Evolutionary conservation across 2,329 filamentous ascomycete species (phyloP), one percentile per base, ranked within the genome.

Genomic region (Diaporthe caulivora): DNA sequence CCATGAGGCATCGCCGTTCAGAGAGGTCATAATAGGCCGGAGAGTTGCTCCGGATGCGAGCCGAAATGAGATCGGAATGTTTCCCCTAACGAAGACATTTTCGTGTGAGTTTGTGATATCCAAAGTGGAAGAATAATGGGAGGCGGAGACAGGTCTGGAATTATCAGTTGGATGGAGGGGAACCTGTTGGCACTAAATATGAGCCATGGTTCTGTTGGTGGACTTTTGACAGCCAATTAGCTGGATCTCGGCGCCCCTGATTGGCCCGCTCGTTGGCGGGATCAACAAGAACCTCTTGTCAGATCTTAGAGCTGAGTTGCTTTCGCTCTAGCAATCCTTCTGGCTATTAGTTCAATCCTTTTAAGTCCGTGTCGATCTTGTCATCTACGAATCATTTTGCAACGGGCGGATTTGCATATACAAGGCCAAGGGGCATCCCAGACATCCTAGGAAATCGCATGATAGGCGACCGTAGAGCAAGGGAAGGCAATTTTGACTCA

Each of bases 1-100:
- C 62, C 71, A 72, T 2, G 71, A 72, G 6, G 9, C 57, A 31
- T 71, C 55, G 42, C 44, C 54, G 17, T 71, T 62, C 21, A 71
- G 69, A 21, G 69, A 71, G 3, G 69, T 62, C 17, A 71, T 8
- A 8, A 71, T 42, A 17, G 65, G 65, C 15, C 65, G 65, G 4
- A 31, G 51, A n/a, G 51, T 17, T 60, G 40, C 10, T 17, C 54
- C 3, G 21, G 18, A 13, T 21, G 37, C 47, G 17, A 24, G 15
- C 15, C 8, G 67, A 58, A 58, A 17, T 37, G 49, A 3, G 67
- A 34, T 11, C 26, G 18, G 24, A 70, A 18, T 4, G 24, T 49
- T 34, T 58, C 18, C 18, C 15, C n/a, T n/a, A 31, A 29, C 8
- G 49, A 10, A 15, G 67, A 47, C 64, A 68, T 68, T 31, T 68